Base-by-base conservation (phyloP, 2,329 filamentous ascomycete genomes). In the Capronia coronata region DNA sequence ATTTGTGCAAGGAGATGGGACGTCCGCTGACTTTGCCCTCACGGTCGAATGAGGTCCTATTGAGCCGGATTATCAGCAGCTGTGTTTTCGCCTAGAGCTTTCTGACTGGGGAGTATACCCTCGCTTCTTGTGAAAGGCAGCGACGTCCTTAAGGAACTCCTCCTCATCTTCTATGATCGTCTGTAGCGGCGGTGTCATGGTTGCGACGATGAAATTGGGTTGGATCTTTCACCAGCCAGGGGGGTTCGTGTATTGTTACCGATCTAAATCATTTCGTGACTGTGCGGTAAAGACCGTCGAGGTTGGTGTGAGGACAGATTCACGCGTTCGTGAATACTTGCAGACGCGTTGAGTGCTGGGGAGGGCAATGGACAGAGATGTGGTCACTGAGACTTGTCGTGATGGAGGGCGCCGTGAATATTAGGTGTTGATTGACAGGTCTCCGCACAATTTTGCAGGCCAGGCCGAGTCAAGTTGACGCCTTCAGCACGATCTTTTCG, bases 21-120 rank as follows among this genome's bases (percentile, higher is more conserved):
- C 82, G 82, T 59, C 78, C 77, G 53, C 86, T 87, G 60, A 94
- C 81, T 69, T 87, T 89, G 44, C 88, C 88, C 65, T 90, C 84
- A 23, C 83, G 76, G 54, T 94, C 88, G 59, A 94, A 81, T 49
- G 75, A 71, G 6, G 87, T 94, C 47, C 76, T 79, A 62, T 45
- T 14, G 16, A 29, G 32, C 30, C 8, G 7, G 3, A 25, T n/a
- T n/a, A 42, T 52, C 45, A 57, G 51, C 44, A 40, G 13, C 10
- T 14, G 18, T 16, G 25, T 10, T 6, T 5, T 10, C 7, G 27
- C 14, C 5, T 41, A 13, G 5, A n/a, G 29, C 23, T 38, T 22
- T 32, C 49, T 58, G 52, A 56, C 55, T 47, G 48, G 48, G 38
- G 23, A 57, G 52, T 72, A 27, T 60, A 78, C 76, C 87, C 87